A percentile compares a stretch with the other conserved stretches of the same genome.
These are phyloP conservation scores for Trichothecium sympodiale DNA, from an alignment of 2,329 filamentous ascomycete species.

Conservation along the genomic window DNA sequence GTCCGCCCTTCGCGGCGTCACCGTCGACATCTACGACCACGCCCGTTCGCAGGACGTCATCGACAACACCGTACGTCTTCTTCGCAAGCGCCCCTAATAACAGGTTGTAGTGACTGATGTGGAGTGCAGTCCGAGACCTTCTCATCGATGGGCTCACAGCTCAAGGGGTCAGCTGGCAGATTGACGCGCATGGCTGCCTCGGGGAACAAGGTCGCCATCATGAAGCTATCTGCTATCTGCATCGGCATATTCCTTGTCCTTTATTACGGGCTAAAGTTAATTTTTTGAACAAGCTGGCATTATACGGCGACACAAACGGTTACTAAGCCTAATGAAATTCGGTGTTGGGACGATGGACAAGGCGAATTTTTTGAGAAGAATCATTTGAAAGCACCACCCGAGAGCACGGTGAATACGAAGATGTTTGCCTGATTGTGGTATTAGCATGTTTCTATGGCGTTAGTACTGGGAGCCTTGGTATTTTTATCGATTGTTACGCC, in stretches of 20 bases:
- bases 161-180: slow-evolving; percentile 75
- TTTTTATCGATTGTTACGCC: too few relatives aligned
- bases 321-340: too few relatives aligned
- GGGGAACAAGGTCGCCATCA: slow-evolving; percentile 81
- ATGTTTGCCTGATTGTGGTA: too few relatives aligned
- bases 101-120: neutral
- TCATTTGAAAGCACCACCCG: too few relatives aligned
- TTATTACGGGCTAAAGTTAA: slow-evolving; percentile 59
- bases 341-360: too few relatives aligned
- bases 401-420: slow-evolving; percentile 7
- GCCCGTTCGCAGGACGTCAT: slow-evolving; percentile 81
- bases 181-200: slow-evolving; percentile 82
- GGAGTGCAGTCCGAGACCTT: slow-evolving; percentile 68
- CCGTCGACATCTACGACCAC: slow-evolving; percentile 96
- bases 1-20: slow-evolving; percentile 82
- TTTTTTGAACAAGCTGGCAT: slow-evolving; percentile 34
- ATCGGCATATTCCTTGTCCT: slow-evolving; percentile 61
- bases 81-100: too few relatives aligned
- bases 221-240: slow-evolving; percentile 81
- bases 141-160: slow-evolving; percentile 68
- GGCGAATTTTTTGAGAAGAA: too few relatives aligned
- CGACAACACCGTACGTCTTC: slow-evolving; percentile 61
- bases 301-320: too few relatives aligned
- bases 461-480: too few relatives aligned
- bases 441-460: too few relatives aligned